Evolutionary conservation across 1,284 basidiomycete species (phyloP).

Genomic region (Somion occarium): DNA sequence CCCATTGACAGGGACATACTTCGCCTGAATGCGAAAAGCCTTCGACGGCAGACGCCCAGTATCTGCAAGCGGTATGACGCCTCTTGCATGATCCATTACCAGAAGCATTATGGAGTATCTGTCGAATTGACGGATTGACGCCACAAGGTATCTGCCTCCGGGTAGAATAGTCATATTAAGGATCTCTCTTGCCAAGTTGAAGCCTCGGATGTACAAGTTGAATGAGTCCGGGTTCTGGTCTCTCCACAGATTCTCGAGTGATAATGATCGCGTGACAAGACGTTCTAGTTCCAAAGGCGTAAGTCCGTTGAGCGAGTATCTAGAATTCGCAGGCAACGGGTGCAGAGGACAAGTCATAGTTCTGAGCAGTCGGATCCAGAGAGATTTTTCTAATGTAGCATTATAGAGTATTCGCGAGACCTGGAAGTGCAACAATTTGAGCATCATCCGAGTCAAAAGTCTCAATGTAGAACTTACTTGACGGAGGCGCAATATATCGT

Average conservation of each 20-base stretch:
- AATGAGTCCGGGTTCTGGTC: conserved; percentile 12
- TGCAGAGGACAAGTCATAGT: conserved; percentile 51
- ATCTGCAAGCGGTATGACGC: conserved; percentile 45
- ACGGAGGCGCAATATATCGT: conserved; percentile 51
- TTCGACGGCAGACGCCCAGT: conserved; percentile 40
- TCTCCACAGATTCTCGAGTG: conserved; percentile 41
- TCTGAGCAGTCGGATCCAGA: conserved; percentile 64
- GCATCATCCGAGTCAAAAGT: background rate
- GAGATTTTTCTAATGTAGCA: conserved; percentile 58
- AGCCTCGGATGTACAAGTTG: conserved; percentile 32
- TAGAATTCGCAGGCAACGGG: conserved; percentile 55
- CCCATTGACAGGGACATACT: conserved; percentile 49
- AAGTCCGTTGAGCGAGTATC: conserved; percentile 36
- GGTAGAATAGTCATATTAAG: conserved; percentile 60
- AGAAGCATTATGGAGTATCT: conserved; percentile 51
- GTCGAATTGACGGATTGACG: conserved; percentile 44
- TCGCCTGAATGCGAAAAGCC: conserved; percentile 57
- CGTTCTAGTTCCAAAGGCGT: conserved; percentile 58
- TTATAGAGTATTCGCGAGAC: conserved; percentile 50
- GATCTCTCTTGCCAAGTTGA: conserved; percentile 32
- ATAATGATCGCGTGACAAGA: conserved; percentile 54
- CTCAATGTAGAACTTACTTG: conserved; percentile 31
- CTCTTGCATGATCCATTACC: conserved; percentile 48
- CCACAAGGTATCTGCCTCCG: conserved; percentile 66
- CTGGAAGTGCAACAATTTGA: conserved; percentile 30